Evolutionary conservation across 2,329 filamentous ascomycete species (phyloP).

Genomic region (Aciculosporium take): DNA sequence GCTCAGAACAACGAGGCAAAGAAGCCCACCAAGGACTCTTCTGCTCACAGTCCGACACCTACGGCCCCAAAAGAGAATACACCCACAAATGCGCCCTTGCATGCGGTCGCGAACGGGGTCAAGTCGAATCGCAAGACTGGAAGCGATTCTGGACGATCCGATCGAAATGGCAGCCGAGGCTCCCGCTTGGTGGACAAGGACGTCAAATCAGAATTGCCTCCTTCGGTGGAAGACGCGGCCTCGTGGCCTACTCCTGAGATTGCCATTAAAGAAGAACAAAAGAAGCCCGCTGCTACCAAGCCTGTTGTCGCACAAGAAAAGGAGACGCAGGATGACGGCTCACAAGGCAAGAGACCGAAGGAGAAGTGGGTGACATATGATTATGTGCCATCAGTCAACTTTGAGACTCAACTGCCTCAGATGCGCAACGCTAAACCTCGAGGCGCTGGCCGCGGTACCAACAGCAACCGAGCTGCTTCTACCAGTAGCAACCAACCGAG

Average conservation of each 20-base stretch:
- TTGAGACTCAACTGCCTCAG: conserved; percentile 64
- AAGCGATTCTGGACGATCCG: conserved; percentile 24
- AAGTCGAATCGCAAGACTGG: conserved; percentile 28
- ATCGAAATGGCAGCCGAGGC: conserved; percentile 33
- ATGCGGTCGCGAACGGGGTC: conserved; percentile 23
- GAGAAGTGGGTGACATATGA: conserved; percentile 75
- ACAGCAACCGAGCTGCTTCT: conserved; percentile 23
- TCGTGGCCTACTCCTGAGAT: conserved; percentile 87
- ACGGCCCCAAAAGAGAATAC: conserved; percentile 12
- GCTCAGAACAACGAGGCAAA: conserved; percentile 30
- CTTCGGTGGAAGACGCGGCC: conserved; percentile 59
- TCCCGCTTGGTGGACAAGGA: conserved; percentile 30
- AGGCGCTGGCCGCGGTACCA: conserved; percentile 31
- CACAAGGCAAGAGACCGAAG: conserved; percentile 46
- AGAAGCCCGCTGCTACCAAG: conserved; percentile 47
- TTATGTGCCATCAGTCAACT: conserved; percentile 72
- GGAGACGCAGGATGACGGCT: conserved; percentile 40
- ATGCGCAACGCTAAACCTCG: conserved; percentile 35
- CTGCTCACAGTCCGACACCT: conserved; percentile 5
- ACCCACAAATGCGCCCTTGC: conserved; percentile 11
- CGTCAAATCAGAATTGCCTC: conserved; percentile 26
- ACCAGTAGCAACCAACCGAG: conserved; percentile 14
- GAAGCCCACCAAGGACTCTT: conserved; percentile 13
- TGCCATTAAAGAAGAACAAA: conserved; percentile 55
- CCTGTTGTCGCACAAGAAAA: conserved; percentile 45